These are phyloP conservation scores for Arxiozyma bovina DNA, from an alignment of 1,139 yeast genomes.

Conservation along the genomic window DNA sequence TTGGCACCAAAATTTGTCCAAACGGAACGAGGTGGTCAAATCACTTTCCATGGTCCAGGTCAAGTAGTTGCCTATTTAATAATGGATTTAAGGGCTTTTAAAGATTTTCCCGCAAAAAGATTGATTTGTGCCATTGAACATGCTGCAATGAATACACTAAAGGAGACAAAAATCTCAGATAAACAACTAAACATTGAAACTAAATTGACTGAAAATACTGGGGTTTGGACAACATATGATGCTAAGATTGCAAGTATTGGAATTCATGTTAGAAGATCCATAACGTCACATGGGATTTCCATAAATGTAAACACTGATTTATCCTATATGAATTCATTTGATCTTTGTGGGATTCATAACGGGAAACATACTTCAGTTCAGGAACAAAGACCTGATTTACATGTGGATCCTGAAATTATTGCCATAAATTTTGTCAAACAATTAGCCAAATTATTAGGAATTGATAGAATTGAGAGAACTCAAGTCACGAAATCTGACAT, in stretches of 20 bases:
- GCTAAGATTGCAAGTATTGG: conserved; percentile 85
- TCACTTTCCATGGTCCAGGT: conserved; percentile 95
- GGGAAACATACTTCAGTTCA: conserved; percentile 46
- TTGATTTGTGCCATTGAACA: conserved; percentile 65
- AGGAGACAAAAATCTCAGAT: conserved; percentile 22
- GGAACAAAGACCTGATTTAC: conserved; percentile 22
- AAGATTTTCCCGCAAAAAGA: conserved; percentile 58
- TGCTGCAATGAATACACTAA: conserved; percentile 49
- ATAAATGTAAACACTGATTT: conserved; percentile 71
- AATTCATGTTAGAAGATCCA: conserved; percentile 70
- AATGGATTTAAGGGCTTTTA: conserved; percentile 58
- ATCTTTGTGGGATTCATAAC: conserved; percentile 79
- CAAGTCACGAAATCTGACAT: conserved; percentile 24
- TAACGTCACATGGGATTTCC: conserved; percentile 86
- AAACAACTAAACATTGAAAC: conserved; percentile 38
- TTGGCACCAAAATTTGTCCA: conserved; percentile 46
- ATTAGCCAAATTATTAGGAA: conserved; percentile 42
- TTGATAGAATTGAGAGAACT: conserved; percentile 38
- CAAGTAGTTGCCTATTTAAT: conserved; percentile 83
- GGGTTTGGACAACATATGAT: conserved; percentile 65
- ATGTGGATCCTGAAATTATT: conserved; percentile 35
- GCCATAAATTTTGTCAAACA: conserved; percentile 46
- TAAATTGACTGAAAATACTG: conserved; percentile 63
- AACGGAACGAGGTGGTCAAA: conserved; percentile 90
- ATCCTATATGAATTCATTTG: conserved; percentile 56